Conservation (phyloP, 2,329 filamentous ascomycete genomes). For the Apiospora saccharicola region DNA sequence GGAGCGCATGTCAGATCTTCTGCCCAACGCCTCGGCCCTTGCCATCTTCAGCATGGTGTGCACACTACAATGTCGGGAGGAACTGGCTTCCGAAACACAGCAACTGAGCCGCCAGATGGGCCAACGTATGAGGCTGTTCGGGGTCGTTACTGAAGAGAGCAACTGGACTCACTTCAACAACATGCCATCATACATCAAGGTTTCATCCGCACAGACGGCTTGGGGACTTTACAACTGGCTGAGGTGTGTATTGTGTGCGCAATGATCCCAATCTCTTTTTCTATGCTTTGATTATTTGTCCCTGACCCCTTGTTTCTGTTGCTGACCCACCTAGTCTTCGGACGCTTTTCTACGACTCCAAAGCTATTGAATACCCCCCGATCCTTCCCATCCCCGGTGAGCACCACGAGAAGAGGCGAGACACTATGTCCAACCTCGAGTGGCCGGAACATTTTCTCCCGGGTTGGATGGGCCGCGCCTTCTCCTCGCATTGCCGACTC, state of each 20-base stretch:
- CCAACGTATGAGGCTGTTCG: slow-evolving; percentile 22
- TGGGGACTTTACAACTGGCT: slow-evolving; percentile 24
- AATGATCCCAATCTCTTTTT: too few species aligned
- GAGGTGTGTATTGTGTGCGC: background rate
- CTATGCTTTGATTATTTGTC: too few species aligned
- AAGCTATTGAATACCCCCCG: background rate
- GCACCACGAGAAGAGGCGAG: background rate
- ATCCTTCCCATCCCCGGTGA: slow-evolving; percentile 8
- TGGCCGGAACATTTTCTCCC: slow-evolving; percentile 26
- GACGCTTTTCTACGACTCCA: background rate
- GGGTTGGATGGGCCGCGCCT: slow-evolving; percentile 31
- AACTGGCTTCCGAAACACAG: background rate
- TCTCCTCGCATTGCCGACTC: slow-evolving; percentile 30
- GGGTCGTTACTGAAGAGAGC: background rate
- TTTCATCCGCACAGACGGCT: slow-evolving; percentile 16
- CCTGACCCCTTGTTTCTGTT: background rate
- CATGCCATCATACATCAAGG: background rate
- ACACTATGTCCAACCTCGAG: background rate
- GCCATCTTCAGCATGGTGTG: background rate
- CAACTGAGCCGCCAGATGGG: slow-evolving; percentile 1
- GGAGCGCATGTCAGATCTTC: slow-evolving; percentile 4
- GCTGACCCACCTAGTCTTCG: background rate
- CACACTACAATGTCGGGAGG: background rate
- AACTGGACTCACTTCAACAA: background rate
- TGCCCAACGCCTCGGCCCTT: background rate